phyloP scores from a whole-genome alignment of 345 rosid species.

The Clarkia xantiana region DNA sequence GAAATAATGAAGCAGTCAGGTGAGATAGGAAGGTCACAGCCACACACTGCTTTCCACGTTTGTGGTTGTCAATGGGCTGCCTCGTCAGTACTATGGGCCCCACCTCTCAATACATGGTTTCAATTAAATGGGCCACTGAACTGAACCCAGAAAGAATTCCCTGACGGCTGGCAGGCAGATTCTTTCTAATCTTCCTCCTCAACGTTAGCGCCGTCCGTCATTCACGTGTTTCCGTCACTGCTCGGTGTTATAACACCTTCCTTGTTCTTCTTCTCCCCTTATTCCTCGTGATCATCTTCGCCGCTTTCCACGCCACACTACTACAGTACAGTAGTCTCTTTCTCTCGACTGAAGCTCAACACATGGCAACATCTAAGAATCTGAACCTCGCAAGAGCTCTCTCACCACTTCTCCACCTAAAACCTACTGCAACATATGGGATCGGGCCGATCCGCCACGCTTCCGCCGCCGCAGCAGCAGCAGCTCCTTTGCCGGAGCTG shows the following conservation, averaged over 20 bases:
- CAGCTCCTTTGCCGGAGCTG: conserved; percentile 18
- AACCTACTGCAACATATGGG: neutral
- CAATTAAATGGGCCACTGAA: no score
- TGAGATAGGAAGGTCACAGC: no score
- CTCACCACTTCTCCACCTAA: neutral
- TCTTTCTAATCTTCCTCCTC: neutral
- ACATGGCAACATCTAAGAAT: conserved; percentile 2
- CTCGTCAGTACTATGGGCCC: neutral
- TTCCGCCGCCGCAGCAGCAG: conserved; percentile 18
- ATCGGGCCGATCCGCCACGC: conserved; percentile 16
- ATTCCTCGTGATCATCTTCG: neutral
- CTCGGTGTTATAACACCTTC: neutral
- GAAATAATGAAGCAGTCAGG: no score
- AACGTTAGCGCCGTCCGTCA: conserved; percentile 4
- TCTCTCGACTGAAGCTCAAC: conserved; percentile 2
- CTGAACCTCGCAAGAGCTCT: neutral
- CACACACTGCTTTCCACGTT: no score
- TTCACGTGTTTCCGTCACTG: conserved; percentile 4
- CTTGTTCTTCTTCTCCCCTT: no score
- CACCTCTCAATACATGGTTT: conserved; percentile 1
- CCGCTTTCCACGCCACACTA: neutral
- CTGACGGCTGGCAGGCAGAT: neutral
- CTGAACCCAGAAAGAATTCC: neutral
- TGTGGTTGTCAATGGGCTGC: neutral
- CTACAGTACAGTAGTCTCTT: neutral